Evolutionary conservation across 768 basidiomycete genomes (phyloP).

Genomic region (Saitozyma sp.): DNA sequence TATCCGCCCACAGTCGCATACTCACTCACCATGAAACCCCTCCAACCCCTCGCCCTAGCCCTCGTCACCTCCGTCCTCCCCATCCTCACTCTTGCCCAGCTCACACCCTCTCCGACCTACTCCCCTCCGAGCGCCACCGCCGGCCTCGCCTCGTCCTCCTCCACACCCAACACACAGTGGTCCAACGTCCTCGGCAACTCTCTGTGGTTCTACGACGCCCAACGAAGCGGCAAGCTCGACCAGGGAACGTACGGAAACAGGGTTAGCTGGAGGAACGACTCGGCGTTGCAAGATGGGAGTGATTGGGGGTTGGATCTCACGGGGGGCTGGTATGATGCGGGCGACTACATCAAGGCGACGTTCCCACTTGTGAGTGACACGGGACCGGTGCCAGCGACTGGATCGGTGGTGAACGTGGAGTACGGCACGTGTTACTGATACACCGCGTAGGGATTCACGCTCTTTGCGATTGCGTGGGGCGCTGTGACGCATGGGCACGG

Average conservation of each 20-base stretch:
- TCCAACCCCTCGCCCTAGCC: background rate
- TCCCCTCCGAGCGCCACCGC: conserved; percentile 32
- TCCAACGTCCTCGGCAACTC: conserved; percentile 73
- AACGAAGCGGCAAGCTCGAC: conserved; percentile 75
- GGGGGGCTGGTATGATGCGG: conserved; percentile 91
- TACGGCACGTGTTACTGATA: background rate
- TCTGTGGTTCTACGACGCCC: conserved; percentile 88
- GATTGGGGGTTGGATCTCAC: conserved; percentile 72
- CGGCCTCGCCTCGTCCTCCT: conserved; percentile 26
- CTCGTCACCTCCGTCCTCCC: background rate
- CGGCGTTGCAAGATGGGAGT: conserved; percentile 71
- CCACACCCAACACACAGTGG: conserved; percentile 74
- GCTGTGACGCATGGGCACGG: conserved; percentile 80
- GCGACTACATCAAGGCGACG: conserved; percentile 83
- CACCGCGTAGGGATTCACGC: conserved; percentile 64
- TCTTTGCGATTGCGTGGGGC: conserved; percentile 89
- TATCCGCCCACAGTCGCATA: too few species aligned
- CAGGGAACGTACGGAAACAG: conserved; percentile 60
- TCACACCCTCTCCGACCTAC: conserved; percentile 44
- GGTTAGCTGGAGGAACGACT: conserved; percentile 84
- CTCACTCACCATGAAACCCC: background rate
- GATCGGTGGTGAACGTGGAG: too few species aligned
- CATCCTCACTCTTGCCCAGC: conserved; percentile 25
- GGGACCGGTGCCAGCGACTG: too few species aligned
- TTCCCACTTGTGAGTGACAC: conserved; percentile 67